Percentiles rank a stretch among this genome's conserved stretches.
Evolutionary conservation across 1,139 yeast species (phyloP).

Genomic region (Barnettozyma hawaiiensis): DNA sequence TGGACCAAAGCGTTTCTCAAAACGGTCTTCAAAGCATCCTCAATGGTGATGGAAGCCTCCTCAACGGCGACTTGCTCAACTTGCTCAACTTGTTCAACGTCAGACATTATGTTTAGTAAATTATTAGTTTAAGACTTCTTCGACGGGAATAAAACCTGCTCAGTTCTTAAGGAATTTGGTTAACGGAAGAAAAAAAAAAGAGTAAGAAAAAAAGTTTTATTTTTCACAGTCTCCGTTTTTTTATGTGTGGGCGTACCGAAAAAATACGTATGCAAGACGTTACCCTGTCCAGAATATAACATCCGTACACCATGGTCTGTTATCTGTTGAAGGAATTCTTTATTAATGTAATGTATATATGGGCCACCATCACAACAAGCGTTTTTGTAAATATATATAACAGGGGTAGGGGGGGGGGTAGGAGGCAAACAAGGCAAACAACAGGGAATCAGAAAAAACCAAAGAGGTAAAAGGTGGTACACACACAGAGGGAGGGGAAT

Average conservation of each 20-base stretch:
- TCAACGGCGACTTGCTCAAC: constrained; percentile 80
- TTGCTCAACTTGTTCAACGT: constrained; percentile 74
- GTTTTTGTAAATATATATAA: no score
- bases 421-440: no score
- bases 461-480: no score
- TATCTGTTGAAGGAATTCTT: no score
- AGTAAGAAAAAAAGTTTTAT: constrained; percentile 2
- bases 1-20: constrained; percentile 96
- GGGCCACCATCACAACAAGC: not conserved
- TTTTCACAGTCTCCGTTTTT: constrained; percentile 1
- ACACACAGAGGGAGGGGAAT: no score
- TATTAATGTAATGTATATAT: not conserved
- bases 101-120: constrained; percentile 56
- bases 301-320: constrained; percentile 8
- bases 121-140: constrained; percentile 73
- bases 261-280: constrained; percentile 5
- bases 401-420: no score
- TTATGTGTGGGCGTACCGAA: not conserved
- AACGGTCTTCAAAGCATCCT: constrained; percentile 98
- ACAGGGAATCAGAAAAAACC: not conserved
- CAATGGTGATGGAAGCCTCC: constrained; percentile 89
- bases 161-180: constrained; percentile 55
- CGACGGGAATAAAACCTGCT: constrained; percentile 71
- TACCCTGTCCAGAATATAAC: not conserved
- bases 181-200: not conserved